Base-by-base conservation (phyloP, 108 stramenopile genomes). In the Cyclostephanos tholiformis region DNA sequence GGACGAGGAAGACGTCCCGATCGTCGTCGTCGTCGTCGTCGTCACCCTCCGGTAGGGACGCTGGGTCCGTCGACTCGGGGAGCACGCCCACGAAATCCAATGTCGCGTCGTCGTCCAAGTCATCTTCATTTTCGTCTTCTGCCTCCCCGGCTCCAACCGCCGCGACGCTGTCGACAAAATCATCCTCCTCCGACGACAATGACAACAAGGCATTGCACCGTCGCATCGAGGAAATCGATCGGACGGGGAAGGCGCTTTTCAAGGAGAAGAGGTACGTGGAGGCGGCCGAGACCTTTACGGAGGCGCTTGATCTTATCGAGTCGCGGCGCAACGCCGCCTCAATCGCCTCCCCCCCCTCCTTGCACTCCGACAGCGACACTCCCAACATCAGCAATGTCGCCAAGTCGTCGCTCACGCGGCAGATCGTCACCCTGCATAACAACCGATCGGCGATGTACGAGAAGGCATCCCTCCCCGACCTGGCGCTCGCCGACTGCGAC, bases 391-490 rank as follows among this genome's bases (percentile, higher is more conserved):
- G 26, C 44, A 46, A 20, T 11, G 65, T 44, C 11, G 35, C 23
- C 23, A 61, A 67, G 16, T 75, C 88, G 13, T 80, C 87, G 12
- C 57, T 91, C 29, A 82, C 74, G 36, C 86, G 88, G 57, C 95
- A 96, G 74, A 70, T 88, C 55, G 71, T 92, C 56, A 96, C 92
- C 20, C 76, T 96, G 19, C 85, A 87, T 58, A 96, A 96, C 79
- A 96, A 96, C 60, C 90, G 95, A n/a, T 84, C 83, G 27, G 95
- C 95, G 82, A 96, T 96, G 93, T 96, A 96, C 73, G 95, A 96
- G 79, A 96, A 96, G 80, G 92, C 83, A n/a, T 81, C 79, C 65
- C 52, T 87, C 13, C 82, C 87, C 7, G 92, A 93, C 57, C 75
- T 96, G 7, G 92, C 95, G 43, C 69, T 96, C 49, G 58, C 78